Evolutionary conservation across 768 basidiomycete species (phyloP), one percentile per base, ranked within the genome.

Genomic region (Lentinula edodes): DNA sequence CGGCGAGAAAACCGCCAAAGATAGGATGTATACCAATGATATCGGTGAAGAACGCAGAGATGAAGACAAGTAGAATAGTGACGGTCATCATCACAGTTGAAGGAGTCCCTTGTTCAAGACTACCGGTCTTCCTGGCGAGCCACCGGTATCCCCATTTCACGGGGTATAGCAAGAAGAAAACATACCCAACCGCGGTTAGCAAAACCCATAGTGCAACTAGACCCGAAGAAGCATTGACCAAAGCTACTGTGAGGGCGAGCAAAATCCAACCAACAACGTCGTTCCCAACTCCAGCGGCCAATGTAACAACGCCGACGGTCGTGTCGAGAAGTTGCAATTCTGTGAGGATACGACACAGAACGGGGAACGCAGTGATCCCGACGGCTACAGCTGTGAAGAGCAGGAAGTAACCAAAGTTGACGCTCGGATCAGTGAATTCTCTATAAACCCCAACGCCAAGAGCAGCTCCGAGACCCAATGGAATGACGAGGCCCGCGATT

Each of bases 361-460:
- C 89, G 0, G 90, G 89, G 75, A 92, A 92, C 0, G 89, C 89
- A 2, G 89, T 91, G 70, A 91, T 90, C 3, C 89, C 85, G 66
- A 91, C 80, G 1, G 92, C 90, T 6, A 93, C 91, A 23, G 90
- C 91, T 58, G 86, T 82, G 75, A 96, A 96, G 28, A 96, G 83
- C 38, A 93, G 72, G 74, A 95, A 95, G 70, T 91, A 84, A 20
- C 91, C 89, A 66, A 87, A 90, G 59, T 85, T 84, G 64, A 90
- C 83, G 6, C 63, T 65, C 0, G 71, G 69, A 57, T 83, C 74
- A 52, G 84, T 78, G 67, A 92, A 93, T 57, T 89, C 74, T 61
- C 82, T 72, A 70, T 94, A 95, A 8, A 94, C 69, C 0, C 88
- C 91, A 4, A 93, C 81, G 1, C 88, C 87, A 64, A 83, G 69